These are phyloP conservation scores for Coccomyxa sp. DNA, from an alignment of 139 green algal species.

Conservation along the genomic window DNA sequence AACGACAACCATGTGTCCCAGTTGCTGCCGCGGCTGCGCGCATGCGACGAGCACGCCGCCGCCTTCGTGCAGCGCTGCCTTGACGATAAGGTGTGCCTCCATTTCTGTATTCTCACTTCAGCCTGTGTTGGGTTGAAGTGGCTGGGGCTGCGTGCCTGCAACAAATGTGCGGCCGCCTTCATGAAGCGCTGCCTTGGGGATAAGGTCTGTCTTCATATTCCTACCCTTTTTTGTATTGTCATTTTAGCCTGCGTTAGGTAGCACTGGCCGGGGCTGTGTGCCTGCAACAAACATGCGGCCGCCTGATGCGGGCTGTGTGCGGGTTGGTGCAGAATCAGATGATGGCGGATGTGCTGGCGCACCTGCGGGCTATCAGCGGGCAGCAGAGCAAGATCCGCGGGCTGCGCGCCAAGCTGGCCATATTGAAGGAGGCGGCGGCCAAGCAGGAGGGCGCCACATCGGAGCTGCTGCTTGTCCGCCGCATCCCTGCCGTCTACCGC, in stretches of 20 bases:
- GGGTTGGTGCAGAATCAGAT: constrained; percentile 54
- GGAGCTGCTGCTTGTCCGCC: constrained; percentile 59
- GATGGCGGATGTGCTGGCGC: constrained; percentile 61
- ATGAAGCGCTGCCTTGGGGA: background rate
- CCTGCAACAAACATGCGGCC: too few relatives aligned
- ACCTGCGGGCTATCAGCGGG: constrained; percentile 70
- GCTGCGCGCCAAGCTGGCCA: constrained; percentile 60
- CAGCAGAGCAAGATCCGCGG: constrained; percentile 78
- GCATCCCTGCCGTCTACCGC: constrained; percentile 70
- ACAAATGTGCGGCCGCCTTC: background rate
- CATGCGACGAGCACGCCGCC: constrained; percentile 29
- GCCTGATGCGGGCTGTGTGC: background rate
- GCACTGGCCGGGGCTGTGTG: too few relatives aligned
- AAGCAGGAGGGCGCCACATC: constrained; percentile 60
- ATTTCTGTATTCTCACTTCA: background rate
- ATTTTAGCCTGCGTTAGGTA: background rate
- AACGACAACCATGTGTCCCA: constrained; percentile 55
- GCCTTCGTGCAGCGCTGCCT: constrained; percentile 34
- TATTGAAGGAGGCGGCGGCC: constrained; percentile 46
- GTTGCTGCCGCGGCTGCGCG: constrained; percentile 56
- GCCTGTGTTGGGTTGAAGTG: background rate
- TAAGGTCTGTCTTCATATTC: background rate
- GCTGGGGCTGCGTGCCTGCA: background rate
- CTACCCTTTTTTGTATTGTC: background rate
- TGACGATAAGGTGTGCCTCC: constrained; percentile 43